A percentile compares a stretch with the other conserved stretches of the same genome.
These are phyloP conservation scores for Linum usitatissimum DNA, from an alignment of 345 rosid genomes.

Conservation along the genomic window DNA sequence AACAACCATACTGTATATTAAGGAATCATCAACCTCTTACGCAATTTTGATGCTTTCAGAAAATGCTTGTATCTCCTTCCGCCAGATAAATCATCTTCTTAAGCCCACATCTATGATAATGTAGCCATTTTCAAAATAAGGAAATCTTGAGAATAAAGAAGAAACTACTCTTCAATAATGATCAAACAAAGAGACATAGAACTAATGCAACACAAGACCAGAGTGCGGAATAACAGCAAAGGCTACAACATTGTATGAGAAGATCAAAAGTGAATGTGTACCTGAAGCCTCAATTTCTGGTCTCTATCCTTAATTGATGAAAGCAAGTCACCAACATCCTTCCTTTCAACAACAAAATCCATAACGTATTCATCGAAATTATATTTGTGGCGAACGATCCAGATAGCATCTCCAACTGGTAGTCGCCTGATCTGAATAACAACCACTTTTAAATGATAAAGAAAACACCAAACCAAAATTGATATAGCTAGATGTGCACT, in stretches of 20 bases:
- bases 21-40: slow-evolving; percentile 26
- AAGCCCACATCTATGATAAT: slow-evolving; percentile 60
- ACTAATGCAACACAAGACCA: too few species aligned
- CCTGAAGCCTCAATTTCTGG: slow-evolving; percentile 86
- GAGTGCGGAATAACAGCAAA: too few species aligned
- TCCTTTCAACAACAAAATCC: slow-evolving; percentile 92
- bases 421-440: slow-evolving; percentile 60
- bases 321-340: slow-evolving; percentile 71
- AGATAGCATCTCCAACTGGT: slow-evolving; percentile 84
- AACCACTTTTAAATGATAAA: slow-evolving; percentile 2
- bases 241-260: too few species aligned
- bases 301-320: slow-evolving; percentile 77
- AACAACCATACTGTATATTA: neutral
- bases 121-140: neutral
- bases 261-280: slow-evolving; percentile 13
- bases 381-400: slow-evolving; percentile 80
- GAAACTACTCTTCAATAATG: neutral
- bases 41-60: slow-evolving; percentile 89
- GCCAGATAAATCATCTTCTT: slow-evolving; percentile 78
- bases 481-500: neutral
- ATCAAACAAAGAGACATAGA: neutral
- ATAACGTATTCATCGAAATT: slow-evolving; percentile 58
- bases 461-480: neutral
- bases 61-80: slow-evolving; percentile 77
- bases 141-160: slow-evolving; percentile 9